Evolutionary conservation across 805 yeast species (phyloP).

Genomic region (Teunomyces tritomae): DNA sequence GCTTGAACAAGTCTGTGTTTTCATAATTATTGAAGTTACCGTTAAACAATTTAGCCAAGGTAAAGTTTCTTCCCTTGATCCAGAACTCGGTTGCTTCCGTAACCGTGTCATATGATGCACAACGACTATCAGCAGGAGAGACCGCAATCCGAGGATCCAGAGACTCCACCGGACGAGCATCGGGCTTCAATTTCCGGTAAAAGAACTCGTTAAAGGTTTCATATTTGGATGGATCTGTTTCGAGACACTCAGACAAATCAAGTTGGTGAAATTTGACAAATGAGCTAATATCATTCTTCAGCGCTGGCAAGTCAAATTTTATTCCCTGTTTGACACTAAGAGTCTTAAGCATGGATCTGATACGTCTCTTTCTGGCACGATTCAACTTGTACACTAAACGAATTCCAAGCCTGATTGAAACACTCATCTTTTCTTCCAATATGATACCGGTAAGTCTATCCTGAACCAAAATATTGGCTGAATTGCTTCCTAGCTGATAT

Average conservation of each 20-base stretch:
- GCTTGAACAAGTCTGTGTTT: constrained; percentile 28
- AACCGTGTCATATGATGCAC: constrained; percentile 64
- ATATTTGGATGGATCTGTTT: constrained; percentile 47
- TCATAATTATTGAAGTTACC: constrained; percentile 45
- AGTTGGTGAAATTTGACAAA: constrained; percentile 83
- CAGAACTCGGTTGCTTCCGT: constrained; percentile 68
- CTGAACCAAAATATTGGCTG: constrained; percentile 92
- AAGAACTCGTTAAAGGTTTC: constrained; percentile 86
- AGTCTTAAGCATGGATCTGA: constrained; percentile 58
- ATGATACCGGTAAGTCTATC: constrained; percentile 86
- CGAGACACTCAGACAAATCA: constrained; percentile 66
- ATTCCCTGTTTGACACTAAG: constrained; percentile 78
- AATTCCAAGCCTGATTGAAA: constrained; percentile 85
- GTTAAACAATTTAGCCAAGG: constrained; percentile 59
- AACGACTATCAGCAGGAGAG: constrained; percentile 87
- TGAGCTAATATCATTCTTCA: constrained; percentile 65
- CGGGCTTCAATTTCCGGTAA: constrained; percentile 71
- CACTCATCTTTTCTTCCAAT: constrained; percentile 90
- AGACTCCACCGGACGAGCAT: constrained; percentile 69
- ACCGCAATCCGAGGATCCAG: constrained; percentile 49
- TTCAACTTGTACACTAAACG: constrained; percentile 71
- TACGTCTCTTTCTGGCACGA: constrained; percentile 55
- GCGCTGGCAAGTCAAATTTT: constrained; percentile 72
- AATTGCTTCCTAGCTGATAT: constrained; percentile 76
- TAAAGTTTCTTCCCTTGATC: constrained; percentile 84